Evolutionary conservation across 129 eudicot species (phyloP).

Genomic region (Flaveria ramosissima): DNA sequence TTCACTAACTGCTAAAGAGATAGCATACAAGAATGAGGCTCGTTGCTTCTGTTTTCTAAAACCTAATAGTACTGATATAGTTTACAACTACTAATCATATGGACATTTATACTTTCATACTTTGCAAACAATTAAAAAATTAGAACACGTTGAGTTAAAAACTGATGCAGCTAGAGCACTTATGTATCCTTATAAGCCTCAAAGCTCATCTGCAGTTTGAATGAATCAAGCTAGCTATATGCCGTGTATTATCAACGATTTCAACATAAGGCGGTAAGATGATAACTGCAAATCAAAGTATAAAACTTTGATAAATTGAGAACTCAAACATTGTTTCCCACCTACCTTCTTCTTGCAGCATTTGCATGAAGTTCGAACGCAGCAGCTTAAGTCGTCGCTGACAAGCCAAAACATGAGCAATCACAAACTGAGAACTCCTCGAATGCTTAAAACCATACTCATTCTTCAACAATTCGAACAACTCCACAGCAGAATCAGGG

Average conservation of each 20-base stretch:
- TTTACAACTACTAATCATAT: background rate
- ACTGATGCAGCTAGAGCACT: background rate
- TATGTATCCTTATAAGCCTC: slow-evolving; percentile 2
- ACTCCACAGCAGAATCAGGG: slow-evolving; percentile 48
- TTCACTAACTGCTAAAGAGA: background rate
- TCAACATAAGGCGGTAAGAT: no score
- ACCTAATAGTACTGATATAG: background rate
- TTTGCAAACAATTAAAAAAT: background rate
- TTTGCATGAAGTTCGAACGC: slow-evolving; percentile 37
- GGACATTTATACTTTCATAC: no score
- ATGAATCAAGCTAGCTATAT: background rate
- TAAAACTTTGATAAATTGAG: background rate
- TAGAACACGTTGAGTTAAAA: background rate
- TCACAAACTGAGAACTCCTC: slow-evolving; percentile 35
- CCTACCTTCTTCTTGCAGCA: slow-evolving; percentile 69
- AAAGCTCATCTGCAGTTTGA: slow-evolving; percentile 23
- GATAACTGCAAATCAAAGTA: background rate
- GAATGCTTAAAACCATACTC: slow-evolving; percentile 61
- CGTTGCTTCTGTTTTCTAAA: background rate
- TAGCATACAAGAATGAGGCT: background rate
- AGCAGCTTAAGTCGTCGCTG: slow-evolving; percentile 39
- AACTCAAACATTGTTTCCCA: no score
- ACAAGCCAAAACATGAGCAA: slow-evolving; percentile 71
- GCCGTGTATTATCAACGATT: no score
- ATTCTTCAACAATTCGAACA: slow-evolving; percentile 54